Percentiles rank a stretch among this genome's conserved stretches.
Conservation (phyloP, 73 alveolate species). For the Paramecium primaurelia region DNA sequence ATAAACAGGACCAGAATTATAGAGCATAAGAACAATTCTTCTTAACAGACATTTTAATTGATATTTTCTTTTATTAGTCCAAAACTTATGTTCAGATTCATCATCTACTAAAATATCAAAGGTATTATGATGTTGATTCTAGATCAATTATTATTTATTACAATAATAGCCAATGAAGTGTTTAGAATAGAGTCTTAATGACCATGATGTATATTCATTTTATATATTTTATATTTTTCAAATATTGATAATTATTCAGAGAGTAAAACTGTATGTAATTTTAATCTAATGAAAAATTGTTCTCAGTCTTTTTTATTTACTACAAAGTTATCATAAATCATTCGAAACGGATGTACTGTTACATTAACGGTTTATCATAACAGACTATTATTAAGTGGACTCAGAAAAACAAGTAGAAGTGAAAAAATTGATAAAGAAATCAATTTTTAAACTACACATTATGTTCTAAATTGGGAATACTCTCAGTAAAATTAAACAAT, state of each 20-base stretch:
- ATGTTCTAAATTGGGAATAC: neutral
- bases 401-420: neutral
- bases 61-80: slow-evolving; percentile 1
- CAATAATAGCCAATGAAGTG: neutral
- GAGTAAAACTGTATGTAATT: neutral
- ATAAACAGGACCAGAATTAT: slow-evolving; percentile 14
- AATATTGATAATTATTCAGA: neutral
- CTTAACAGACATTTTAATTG: neutral
- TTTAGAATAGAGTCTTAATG: neutral
- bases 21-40: neutral
- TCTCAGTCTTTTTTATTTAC: neutral
- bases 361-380: neutral
- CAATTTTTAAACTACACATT: neutral
- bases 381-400: neutral
- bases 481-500: neutral
- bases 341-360: neutral
- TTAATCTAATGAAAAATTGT: neutral
- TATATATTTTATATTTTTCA: neutral
- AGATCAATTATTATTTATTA: neutral
- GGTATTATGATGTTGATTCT: neutral
- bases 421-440: neutral
- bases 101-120: neutral
- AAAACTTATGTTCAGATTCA: neutral
- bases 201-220: neutral
- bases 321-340: neutral